A percentile compares a stretch with the other conserved stretches of the same genome.
These are phyloP conservation scores for Puccinellia tenuiflora DNA, from an alignment of 176 grass and related monocot species.

Conservation along the genomic window DNA sequence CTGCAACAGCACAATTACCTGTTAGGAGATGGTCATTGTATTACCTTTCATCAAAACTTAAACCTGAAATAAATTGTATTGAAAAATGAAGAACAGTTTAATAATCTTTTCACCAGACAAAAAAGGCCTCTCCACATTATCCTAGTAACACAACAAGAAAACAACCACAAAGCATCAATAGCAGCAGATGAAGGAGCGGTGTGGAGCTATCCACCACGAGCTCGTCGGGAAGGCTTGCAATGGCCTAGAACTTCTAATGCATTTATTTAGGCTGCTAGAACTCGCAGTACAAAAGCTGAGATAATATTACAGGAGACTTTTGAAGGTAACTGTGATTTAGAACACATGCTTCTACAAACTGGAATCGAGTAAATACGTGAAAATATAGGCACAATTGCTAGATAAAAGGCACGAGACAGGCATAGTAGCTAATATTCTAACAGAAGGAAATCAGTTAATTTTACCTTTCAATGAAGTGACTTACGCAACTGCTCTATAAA, in stretches of 20 bases:
- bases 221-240: too few species aligned
- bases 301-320: neutral
- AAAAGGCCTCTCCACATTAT: too few species aligned
- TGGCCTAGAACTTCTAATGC: neutral
- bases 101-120: too few species aligned
- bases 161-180: too few species aligned
- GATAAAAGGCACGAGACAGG: neutral
- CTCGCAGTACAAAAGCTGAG: neutral
- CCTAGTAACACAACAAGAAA: too few species aligned
- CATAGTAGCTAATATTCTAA: neutral
- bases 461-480: constrained; percentile 80
- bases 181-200: too few species aligned
- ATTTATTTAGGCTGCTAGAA: constrained; percentile 8
- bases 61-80: too few species aligned
- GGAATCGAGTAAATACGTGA: neutral
- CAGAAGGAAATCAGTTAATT: constrained; percentile 7
- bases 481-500: constrained; percentile 47
- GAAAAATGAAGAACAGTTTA: too few species aligned
- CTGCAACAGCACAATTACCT: too few species aligned
- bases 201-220: too few species aligned
- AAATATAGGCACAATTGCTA: neutral
- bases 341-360: neutral
- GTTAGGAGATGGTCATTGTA: too few species aligned
- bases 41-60: too few species aligned
- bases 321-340: neutral